Evolutionary conservation across 345 rosid genomes (phyloP), one percentile per base, ranked within the genome.

Genomic region (Syzygium oleosum): DNA sequence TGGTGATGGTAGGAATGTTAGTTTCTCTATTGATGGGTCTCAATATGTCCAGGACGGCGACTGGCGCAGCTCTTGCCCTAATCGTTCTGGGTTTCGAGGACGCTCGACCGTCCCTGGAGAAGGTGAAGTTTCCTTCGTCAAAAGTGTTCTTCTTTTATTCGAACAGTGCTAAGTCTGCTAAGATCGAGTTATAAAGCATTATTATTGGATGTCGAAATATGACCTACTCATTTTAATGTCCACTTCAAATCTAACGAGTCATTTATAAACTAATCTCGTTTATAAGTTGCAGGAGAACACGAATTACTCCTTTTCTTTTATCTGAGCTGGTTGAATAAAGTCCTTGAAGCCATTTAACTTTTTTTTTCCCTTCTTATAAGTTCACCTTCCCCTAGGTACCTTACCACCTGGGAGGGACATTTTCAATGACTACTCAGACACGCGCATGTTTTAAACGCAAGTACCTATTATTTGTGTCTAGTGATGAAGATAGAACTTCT

Each of bases 41-140:
- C 84, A 93, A 95, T 89, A 95, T 97, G 99, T 96, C 98, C 0
- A 96, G 99, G 99, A 94, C 96, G 8, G 97, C 96, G 29, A 90
- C 96, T 12, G 93, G 98, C 3, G 96, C 99, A 23, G 97, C 98
- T 85, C 91, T 97, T 91, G 96, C 95, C 73, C 96, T 96, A 56
- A 93, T 94, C 2, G 96, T 94, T 89, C 96, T 96, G 84, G 99
- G 96, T 92, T 97, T 97, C 84, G 91, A 91, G 89, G 99, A 97
- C 84, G 99, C 99, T 58, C 89, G 92, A 43, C 95, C 98, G 19
- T 92, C 94, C 87, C 93, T 97, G 0, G 96, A 96, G 84, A 96
- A 97, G 97, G 99, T 97, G 84, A 91, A 87, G 46, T 68, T 34
- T 34, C 80, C 49, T 65, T 68, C 46, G 25, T 19, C 46, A 68